Conservation (phyloP, 805 yeast species). For the Candida nanaspora region DNA sequence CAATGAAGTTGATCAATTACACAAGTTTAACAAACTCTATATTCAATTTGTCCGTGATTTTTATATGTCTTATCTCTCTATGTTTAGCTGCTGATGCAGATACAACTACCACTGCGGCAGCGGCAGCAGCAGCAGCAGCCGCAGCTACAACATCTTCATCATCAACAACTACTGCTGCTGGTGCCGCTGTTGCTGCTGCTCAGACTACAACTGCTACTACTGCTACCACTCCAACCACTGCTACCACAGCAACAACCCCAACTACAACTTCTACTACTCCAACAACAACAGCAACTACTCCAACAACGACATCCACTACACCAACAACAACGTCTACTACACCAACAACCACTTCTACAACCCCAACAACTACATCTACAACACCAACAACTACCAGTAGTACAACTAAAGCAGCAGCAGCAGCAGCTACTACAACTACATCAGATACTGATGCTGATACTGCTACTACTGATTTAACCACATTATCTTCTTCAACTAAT, state of each 20-base stretch:
- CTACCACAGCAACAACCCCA: conserved; percentile 1
- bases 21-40: too few species aligned
- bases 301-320: conserved; percentile 6
- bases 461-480: conserved; percentile 6
- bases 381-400: conserved; percentile 2
- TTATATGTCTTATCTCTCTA: conserved; percentile 3
- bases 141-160: conserved; percentile 5
- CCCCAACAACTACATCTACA: conserved; percentile 2
- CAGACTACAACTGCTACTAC: background rate
- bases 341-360: conserved; percentile 2
- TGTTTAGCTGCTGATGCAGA: conserved; percentile 10
- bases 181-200: conserved; percentile 1
- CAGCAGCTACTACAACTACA: conserved; percentile 3
- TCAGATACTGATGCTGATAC: conserved; percentile 15
- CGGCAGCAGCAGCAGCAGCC: conserved; percentile 3
- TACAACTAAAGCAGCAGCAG: background rate
- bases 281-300: conserved; percentile 1
- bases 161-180: conserved; percentile 4
- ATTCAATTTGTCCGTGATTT: too few species aligned
- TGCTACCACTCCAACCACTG: conserved; percentile 2
- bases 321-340: conserved; percentile 2
- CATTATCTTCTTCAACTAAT: background rate
- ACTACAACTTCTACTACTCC: conserved; percentile 4
- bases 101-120: conserved; percentile 5
- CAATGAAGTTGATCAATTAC: too few species aligned